A percentile compares a stretch with the other conserved stretches of the same genome.
Evolutionary conservation across 495 filamentous ascomycete species (phyloP).

Genomic region (Neurospora tetraspora): DNA sequence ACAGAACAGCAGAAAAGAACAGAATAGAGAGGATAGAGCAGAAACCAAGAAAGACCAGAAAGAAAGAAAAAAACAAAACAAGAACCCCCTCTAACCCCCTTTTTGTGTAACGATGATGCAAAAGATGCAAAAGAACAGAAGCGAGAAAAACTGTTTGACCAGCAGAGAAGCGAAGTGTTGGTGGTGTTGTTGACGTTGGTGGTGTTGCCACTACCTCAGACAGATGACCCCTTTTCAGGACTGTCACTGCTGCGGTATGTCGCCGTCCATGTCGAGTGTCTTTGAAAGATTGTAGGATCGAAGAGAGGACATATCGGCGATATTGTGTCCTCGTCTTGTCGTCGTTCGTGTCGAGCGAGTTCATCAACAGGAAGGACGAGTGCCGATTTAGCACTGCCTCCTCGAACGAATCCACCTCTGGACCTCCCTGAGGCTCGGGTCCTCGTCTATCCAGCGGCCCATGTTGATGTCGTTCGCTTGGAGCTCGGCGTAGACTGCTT

Average conservation of each 20-base stretch:
- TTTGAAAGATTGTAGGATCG: neutral
- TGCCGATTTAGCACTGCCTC: neutral
- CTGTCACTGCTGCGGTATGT: neutral
- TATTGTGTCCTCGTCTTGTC: neutral
- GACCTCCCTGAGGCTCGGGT: slow-evolving; percentile 46
- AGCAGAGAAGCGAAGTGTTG: neutral
- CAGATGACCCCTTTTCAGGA: neutral
- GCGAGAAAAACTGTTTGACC: neutral
- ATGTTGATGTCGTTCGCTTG: slow-evolving; percentile 52
- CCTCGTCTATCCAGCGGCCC: slow-evolving; percentile 66
- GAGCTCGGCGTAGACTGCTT: slow-evolving; percentile 54
- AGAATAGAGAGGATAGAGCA: no score
- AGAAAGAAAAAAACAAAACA: slow-evolving; percentile 1
- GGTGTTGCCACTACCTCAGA: neutral
- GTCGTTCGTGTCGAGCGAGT: no score
- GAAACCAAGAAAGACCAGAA: neutral
- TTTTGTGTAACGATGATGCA: neutral
- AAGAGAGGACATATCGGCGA: neutral
- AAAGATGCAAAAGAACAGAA: slow-evolving; percentile 3
- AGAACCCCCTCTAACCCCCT: neutral
- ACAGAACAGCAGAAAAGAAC: neutral
- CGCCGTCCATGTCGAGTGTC: neutral
- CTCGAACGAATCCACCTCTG: slow-evolving; percentile 42
- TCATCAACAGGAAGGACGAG: no score
- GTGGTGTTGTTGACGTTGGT: neutral